Percentiles rank a stretch among this genome's conserved stretches.
Conservation (phyloP, 2,329 filamentous ascomycete species). For the Penicillium sp. region DNA sequence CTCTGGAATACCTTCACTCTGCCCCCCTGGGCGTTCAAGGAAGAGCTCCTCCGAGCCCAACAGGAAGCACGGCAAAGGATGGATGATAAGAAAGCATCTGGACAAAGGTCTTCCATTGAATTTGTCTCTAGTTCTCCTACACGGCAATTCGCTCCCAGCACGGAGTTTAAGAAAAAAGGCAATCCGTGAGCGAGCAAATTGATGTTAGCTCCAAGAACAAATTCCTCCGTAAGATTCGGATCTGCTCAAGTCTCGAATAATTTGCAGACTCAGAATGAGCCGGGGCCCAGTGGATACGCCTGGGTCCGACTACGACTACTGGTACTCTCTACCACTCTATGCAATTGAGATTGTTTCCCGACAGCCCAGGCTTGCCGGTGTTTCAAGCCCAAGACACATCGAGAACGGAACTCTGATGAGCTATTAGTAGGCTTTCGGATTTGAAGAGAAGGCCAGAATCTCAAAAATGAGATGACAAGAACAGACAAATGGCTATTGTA, state of each 20-base stretch:
- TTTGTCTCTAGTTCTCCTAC: constrained; percentile 35
- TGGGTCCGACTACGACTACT: neutral
- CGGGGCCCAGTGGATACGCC: neutral
- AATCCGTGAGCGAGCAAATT: neutral
- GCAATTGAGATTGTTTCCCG: neutral
- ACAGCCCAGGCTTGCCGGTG: neutral
- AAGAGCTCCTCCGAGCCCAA: constrained; percentile 46
- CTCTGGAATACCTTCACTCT: constrained; percentile 42
- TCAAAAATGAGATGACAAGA: neutral
- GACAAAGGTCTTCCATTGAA: constrained; percentile 39
- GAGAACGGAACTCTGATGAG: neutral
- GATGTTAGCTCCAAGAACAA: neutral
- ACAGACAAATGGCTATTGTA: neutral
- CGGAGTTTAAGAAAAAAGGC: neutral
- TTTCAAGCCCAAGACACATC: neutral
- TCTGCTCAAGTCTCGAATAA: neutral
- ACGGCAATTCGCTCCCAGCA: neutral
- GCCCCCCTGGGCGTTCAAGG: constrained; percentile 48
- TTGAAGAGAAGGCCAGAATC: neutral
- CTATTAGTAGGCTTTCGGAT: neutral
- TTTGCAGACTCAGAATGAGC: neutral
- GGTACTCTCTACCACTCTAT: neutral
- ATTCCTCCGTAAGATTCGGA: neutral
- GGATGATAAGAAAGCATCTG: constrained; percentile 35
- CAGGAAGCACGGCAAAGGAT: constrained; percentile 35